Conservation (phyloP, 2,329 filamentous ascomycete species). For the Calonectria crousiana region DNA sequence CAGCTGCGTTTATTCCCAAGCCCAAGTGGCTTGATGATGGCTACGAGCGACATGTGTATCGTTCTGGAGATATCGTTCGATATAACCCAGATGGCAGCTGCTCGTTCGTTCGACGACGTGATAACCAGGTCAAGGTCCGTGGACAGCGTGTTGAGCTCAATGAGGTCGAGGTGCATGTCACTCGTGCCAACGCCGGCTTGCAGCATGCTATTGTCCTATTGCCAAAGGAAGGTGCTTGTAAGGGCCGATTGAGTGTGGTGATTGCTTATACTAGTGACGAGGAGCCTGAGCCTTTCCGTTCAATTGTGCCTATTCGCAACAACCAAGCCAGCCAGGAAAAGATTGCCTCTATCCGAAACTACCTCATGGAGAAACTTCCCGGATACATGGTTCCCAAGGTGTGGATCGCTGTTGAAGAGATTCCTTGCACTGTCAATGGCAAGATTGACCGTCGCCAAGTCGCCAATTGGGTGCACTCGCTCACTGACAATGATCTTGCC, state of each 20-base stretch:
- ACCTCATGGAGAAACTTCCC: conserved; percentile 6
- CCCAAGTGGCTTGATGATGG: background rate
- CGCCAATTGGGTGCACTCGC: background rate
- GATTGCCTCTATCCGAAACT: conserved; percentile 25
- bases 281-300: background rate
- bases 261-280: conserved; percentile 9
- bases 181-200: background rate
- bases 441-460: conserved; percentile 19
- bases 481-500: background rate
- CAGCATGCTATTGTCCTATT: conserved; percentile 4
- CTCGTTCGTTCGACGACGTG: conserved; percentile 63
- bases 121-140: conserved; percentile 69
- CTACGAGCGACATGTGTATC: conserved; percentile 48
- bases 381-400: conserved; percentile 27
- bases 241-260: background rate
- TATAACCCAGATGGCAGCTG: conserved; percentile 56
- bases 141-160: conserved; percentile 66
- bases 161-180: conserved; percentile 28
- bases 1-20: conserved; percentile 6
- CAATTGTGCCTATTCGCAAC: background rate
- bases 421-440: conserved; percentile 3
- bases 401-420: conserved; percentile 18
- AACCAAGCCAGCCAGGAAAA: conserved; percentile 7
- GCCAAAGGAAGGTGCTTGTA: conserved; percentile 24
- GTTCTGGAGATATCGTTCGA: conserved; percentile 60